phyloP scores from a whole-genome alignment of 78 protist genomes.

The Tieghemostelium lacteum region DNA sequence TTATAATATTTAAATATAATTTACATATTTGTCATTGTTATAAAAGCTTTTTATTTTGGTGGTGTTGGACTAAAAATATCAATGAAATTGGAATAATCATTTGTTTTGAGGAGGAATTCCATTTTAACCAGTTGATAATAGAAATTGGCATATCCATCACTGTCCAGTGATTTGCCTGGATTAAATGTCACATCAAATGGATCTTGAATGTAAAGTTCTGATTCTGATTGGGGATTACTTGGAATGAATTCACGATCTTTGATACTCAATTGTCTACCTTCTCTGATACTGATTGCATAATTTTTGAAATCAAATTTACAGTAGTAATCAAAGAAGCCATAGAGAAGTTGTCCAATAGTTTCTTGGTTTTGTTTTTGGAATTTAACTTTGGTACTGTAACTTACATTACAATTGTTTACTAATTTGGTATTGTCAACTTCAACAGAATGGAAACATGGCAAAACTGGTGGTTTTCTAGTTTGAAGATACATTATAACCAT shows the following conservation, averaged over 20 bases:
- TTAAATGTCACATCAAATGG: conserved; percentile 15
- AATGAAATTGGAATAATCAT: too few species aligned
- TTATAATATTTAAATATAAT: too few species aligned
- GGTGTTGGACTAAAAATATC: too few species aligned
- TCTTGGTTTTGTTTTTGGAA: neutral
- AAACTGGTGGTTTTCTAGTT: neutral
- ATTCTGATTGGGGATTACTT: too few species aligned
- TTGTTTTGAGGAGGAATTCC: neutral
- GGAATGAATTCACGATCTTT: neutral
- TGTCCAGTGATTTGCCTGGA: neutral
- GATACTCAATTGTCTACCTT: neutral
- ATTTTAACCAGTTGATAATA: neutral
- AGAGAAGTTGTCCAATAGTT: neutral
- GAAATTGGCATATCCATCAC: neutral
- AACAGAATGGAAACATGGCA: conserved; percentile 27
- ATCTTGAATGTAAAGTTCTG: conserved; percentile 20
- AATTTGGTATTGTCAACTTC: neutral
- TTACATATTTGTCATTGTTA: too few species aligned
- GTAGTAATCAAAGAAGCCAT: conserved; percentile 30
- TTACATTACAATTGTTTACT: neutral
- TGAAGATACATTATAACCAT: conserved; percentile 24
- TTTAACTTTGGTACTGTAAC: neutral
- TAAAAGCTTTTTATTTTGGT: too few species aligned
- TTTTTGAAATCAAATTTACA: neutral
- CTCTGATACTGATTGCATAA: neutral